Evolutionary conservation across 2,329 filamentous ascomycete species (phyloP), one percentile per base, ranked within the genome.

Genomic region (Hypomyces rosellus): DNA sequence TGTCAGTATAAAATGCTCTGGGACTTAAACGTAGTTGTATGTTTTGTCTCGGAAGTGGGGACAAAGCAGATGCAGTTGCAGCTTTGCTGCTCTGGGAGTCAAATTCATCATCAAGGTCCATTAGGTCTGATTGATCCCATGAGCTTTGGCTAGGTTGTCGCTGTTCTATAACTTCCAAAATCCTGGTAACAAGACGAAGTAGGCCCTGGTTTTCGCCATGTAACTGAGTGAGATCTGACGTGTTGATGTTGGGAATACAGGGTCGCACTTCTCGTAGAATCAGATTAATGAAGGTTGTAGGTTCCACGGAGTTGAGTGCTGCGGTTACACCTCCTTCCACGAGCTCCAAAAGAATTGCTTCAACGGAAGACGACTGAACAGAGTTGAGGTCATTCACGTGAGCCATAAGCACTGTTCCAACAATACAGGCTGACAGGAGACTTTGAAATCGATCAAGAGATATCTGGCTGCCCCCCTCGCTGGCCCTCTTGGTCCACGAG

Each of bases 61-160:
- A 58, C 1, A 56, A 51, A 33, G 67, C 69, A 30, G 70, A 63
- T 1, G 62, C 53, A 14, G 65, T 62, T 45, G 70, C 73, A 22
- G 63, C 68, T 20, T 72, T 73, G 54, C 76, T 82, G 47, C 71
- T 71, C 56, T 85, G 81, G 0, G 81, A 82, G 38, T 81, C 78
- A 49, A 85, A 82, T 2, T 79, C 78, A 12, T 79, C 74, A 58
- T 89, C 86, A 5, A 89, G 60, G 49, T 88, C 84, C 82, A 88
- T 85, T 5, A 74, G 62, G 56, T 85, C 81, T 2, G 69, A 56
- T 9, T 73, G 67, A 4, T 71, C 42, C 59, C 62, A 42, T 69
- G 57, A 33, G 58, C 57, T 18, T 53, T 57, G 2, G 65, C 46
- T 57, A 13, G 53, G 30, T 4, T 55, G 52, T 39, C 53, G 57